A percentile compares a stretch with the other conserved stretches of the same genome.
Evolutionary conservation across 345 rosid genomes (phyloP).

Genomic region (Ricinus communis): DNA sequence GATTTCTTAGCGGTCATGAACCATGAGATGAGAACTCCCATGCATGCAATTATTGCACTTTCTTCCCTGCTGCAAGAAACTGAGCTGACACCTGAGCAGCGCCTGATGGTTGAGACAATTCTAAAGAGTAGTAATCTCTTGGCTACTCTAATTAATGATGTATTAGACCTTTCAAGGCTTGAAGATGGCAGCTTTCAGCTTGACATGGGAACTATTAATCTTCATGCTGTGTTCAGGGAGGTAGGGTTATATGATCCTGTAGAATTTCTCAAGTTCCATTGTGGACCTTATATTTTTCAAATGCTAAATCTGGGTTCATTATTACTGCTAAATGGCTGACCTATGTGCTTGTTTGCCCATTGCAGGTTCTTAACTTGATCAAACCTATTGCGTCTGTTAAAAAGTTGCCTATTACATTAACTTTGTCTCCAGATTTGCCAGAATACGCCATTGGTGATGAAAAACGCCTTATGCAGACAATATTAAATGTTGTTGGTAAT

Average conservation of each 20-base stretch:
- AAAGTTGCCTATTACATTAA: conserved; percentile 62
- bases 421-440: conserved; percentile 86
- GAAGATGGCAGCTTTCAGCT: conserved; percentile 99
- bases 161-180: conserved; percentile 92
- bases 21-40: conserved; percentile 99
- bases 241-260: conserved; percentile 31
- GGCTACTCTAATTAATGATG: conserved; percentile 91
- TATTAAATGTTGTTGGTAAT: conserved; percentile 87
- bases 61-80: conserved; percentile 98
- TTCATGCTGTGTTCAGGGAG: conserved; percentile 73
- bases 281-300: background rate
- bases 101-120: conserved; percentile 93
- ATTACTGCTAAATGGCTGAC: background rate
- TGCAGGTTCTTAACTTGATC: conserved; percentile 81
- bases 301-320: background rate
- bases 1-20: conserved; percentile 99
- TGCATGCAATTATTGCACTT: conserved; percentile 96
- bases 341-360: conserved; percentile 21
- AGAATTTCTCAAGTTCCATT: background rate
- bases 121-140: conserved; percentile 88
- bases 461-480: conserved; percentile 83
- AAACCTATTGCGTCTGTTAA: conserved; percentile 90
- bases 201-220: conserved; percentile 68
- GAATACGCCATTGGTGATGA: conserved; percentile 86
- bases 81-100: conserved; percentile 88